Base-by-base conservation (phyloP, 1,284 basidiomycete species). In the Schizophyllum amplum region DNA sequence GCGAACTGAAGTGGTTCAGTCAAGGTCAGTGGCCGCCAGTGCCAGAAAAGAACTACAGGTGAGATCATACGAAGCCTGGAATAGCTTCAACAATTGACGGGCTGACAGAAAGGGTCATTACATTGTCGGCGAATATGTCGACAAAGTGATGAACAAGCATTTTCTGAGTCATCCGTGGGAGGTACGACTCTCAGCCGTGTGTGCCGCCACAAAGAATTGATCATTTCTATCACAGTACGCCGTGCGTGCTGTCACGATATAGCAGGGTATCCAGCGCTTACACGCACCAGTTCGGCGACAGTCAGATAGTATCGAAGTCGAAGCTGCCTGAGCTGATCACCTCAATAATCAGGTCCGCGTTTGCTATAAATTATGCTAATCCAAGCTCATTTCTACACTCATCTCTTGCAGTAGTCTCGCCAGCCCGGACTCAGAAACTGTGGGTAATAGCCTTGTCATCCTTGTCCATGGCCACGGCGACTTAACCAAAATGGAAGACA, bases 31-130 rank as follows among this genome's bases (percentile, higher is more conserved):
- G 91, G 91, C 91, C 91, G 2, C 92, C 91, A 21, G 72, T 80
- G 20, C 89, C 90, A 0, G 84, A 86, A 59, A 77, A 78, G 42
- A 92, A 94, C 66, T 94, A 92, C 68, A 80, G 90, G 86, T 86
- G 56, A 57, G 74, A 60, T 5, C n/a, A 24, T 46, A 33, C 13
- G 6, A 33, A 33, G 42, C 3, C 22, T 24, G 5, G 25, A 24
- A 26, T 21, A 46, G 49, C 57, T 13, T 55, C 52, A 9, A 9
- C 7, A 9, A 42, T 25, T 55, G 13, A 23, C 56, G 17, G 33
- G 51, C 56, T 25, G 57, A 24, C 58, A 88, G 87, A 59, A 89
- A 88, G 66, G 88, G 90, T 0, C 90, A 93, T 66, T 91, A 85
- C 63, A 82, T 93, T 58, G 79, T 90, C 33, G 75, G 80, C 24